A percentile compares a stretch with the other conserved stretches of the same genome.
These are phyloP conservation scores for Epichloe amarillans DNA, from an alignment of 2,329 filamentous ascomycete species.

Conservation along the genomic window DNA sequence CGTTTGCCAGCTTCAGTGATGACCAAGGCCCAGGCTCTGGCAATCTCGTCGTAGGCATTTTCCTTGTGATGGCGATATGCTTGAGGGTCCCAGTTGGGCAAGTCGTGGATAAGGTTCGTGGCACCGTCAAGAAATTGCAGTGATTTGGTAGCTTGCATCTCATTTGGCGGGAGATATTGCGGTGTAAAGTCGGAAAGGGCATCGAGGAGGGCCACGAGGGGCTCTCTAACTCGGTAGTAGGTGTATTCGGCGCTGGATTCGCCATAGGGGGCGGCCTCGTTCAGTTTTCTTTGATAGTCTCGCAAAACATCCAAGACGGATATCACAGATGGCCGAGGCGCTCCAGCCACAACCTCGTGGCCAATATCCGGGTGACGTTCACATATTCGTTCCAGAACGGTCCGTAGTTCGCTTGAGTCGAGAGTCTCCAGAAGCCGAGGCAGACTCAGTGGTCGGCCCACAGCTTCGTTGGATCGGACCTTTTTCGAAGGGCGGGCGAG, in stretches of 20 bases:
- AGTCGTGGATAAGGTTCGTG: slow-evolving; percentile 75
- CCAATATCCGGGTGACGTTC: slow-evolving; percentile 77
- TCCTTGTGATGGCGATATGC: slow-evolving; percentile 88
- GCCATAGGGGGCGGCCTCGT: slow-evolving; percentile 72
- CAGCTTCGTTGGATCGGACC: slow-evolving; percentile 48
- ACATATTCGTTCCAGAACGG: slow-evolving; percentile 81
- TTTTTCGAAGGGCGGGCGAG: slow-evolving; percentile 56
- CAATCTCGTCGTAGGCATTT: slow-evolving; percentile 90
- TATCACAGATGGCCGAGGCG: slow-evolving; percentile 73
- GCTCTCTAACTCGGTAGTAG: slow-evolving; percentile 81
- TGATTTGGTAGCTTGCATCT: slow-evolving; percentile 70
- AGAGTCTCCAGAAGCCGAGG: slow-evolving; percentile 85
- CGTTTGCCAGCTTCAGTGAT: slow-evolving; percentile 84
- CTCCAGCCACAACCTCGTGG: slow-evolving; percentile 68
- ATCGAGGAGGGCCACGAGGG: slow-evolving; percentile 68
- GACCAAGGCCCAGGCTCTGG: slow-evolving; percentile 83
- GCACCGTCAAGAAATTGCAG: slow-evolving; percentile 80
- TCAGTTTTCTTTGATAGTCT: slow-evolving; percentile 69
- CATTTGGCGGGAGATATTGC: slow-evolving; percentile 85
- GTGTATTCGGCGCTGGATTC: slow-evolving; percentile 81
- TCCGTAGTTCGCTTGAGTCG: slow-evolving; percentile 69
- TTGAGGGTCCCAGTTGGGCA: slow-evolving; percentile 84
- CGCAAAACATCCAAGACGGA: slow-evolving; percentile 69
- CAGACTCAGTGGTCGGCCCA: slow-evolving; percentile 40
- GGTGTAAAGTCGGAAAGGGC: slow-evolving; percentile 89